A percentile compares a stretch with the other conserved stretches of the same genome.
Evolutionary conservation across 73 alveolate species (phyloP).

Genomic region (Paraurostyla sp.): DNA sequence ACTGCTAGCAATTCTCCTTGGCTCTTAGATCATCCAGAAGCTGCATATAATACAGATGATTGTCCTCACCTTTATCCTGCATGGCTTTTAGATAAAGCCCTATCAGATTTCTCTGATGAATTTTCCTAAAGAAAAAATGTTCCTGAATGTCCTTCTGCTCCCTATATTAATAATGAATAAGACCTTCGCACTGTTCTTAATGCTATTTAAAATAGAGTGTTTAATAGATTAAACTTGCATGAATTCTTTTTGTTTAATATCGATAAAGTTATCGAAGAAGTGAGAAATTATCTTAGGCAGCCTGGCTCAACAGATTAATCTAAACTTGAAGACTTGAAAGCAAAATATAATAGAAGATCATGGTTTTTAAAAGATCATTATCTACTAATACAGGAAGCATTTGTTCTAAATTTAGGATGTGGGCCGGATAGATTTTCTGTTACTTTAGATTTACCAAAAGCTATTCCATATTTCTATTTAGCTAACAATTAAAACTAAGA

Average conservation of each 20-base stretch:
- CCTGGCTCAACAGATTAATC: background rate
- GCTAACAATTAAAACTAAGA: background rate
- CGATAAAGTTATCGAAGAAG: background rate
- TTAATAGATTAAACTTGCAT: constrained; percentile 57
- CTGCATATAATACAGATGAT: constrained; percentile 92
- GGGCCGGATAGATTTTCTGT: constrained; percentile 15
- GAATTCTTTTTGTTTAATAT: constrained; percentile 71
- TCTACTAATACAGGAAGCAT: background rate
- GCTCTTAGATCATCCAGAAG: constrained; percentile 87
- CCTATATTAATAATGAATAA: constrained; percentile 86
- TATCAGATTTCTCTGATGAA: constrained; percentile 83
- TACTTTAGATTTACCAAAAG: background rate
- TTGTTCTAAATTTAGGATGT: background rate
- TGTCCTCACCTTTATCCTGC: constrained; percentile 93
- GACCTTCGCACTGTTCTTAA: constrained; percentile 83
- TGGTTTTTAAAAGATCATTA: constrained; percentile 48
- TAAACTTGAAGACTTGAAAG: background rate
- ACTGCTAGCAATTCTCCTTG: constrained; percentile 92
- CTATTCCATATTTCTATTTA: background rate
- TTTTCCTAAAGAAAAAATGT: constrained; percentile 78
- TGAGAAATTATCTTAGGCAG: background rate
- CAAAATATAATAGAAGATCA: background rate
- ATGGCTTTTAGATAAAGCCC: constrained; percentile 86
- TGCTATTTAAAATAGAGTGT: constrained; percentile 68
- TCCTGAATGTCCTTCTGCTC: constrained; percentile 76